Conservation (phyloP, 1,139 yeast genomes). For the Hyphopichia pseudoburtonii region DNA sequence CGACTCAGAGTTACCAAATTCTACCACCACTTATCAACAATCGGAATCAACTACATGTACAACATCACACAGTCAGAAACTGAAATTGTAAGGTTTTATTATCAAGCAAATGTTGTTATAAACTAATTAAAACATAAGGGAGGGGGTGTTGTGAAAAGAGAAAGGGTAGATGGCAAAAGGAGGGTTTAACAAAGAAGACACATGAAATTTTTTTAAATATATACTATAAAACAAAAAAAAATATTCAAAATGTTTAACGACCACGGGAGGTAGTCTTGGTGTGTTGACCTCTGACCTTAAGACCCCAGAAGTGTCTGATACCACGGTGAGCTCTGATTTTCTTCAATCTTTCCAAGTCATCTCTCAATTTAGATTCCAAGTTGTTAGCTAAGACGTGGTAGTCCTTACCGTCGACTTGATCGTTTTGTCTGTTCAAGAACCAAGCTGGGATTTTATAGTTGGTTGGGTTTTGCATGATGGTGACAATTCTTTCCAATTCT, state of each 20-base stretch:
- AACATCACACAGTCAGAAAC: no score
- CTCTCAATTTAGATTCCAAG: constrained; percentile 99
- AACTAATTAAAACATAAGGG: constrained; percentile 3
- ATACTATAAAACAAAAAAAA: no score
- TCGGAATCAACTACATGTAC: no score
- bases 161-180: no score
- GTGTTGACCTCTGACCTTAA: constrained; percentile 98
- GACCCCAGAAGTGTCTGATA: constrained; percentile 99
- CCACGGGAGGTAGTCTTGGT: constrained; percentile 99
- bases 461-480: constrained; percentile 99
- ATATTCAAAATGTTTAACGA: constrained; percentile 35
- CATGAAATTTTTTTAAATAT: no score
- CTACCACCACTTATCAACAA: no score
- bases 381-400: constrained; percentile 98
- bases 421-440: constrained; percentile 99
- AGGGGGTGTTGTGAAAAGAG: no score
- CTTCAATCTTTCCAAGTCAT: constrained; percentile 99
- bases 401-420: constrained; percentile 98
- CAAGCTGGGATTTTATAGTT: constrained; percentile 99
- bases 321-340: constrained; percentile 99
- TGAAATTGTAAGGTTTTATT: constrained; percentile 1
- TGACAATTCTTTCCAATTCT: constrained; percentile 99
- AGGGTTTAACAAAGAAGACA: no score
- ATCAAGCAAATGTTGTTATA: background rate
- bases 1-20: no score